These are phyloP conservation scores for Isatis tinctoria DNA, from an alignment of 345 rosid genomes.

Conservation along the genomic window DNA sequence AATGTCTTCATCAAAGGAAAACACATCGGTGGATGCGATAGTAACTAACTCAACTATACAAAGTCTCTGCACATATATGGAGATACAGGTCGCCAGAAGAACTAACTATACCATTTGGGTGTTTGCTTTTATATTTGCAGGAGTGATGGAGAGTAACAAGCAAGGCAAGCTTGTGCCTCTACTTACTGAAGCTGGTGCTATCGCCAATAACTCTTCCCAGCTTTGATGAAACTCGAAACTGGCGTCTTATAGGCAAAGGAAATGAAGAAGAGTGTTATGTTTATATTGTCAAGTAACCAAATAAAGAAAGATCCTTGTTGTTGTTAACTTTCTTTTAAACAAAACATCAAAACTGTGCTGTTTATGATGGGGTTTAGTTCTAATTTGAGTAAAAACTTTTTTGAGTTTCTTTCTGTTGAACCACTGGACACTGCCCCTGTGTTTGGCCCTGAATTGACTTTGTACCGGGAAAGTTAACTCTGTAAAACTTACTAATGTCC, in stretches of 20 bases:
- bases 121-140: conserved; percentile 33
- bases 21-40: conserved; percentile 67
- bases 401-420: not conserved
- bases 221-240: conserved; percentile 21
- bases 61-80: not conserved
- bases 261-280: not conserved
- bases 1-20: conserved; percentile 65
- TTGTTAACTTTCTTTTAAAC: not conserved
- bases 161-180: conserved; percentile 53
- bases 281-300: not conserved
- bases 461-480: not conserved
- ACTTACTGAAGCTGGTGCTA: conserved; percentile 55
- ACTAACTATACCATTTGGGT: not conserved
- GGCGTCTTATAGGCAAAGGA: not conserved
- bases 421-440: not conserved
- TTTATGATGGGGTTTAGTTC: not conserved
- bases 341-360: not conserved
- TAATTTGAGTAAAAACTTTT: no score
- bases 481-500: no score
- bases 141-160: conserved; percentile 42
- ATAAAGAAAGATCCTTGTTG: not conserved
- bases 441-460: not conserved
- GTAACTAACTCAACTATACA: no score
- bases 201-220: conserved; percentile 42
- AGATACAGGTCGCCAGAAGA: not conserved